Evolutionary conservation across 768 basidiomycete genomes (phyloP).

Genomic region (Tylopilus plumbeoviolaceoides): DNA sequence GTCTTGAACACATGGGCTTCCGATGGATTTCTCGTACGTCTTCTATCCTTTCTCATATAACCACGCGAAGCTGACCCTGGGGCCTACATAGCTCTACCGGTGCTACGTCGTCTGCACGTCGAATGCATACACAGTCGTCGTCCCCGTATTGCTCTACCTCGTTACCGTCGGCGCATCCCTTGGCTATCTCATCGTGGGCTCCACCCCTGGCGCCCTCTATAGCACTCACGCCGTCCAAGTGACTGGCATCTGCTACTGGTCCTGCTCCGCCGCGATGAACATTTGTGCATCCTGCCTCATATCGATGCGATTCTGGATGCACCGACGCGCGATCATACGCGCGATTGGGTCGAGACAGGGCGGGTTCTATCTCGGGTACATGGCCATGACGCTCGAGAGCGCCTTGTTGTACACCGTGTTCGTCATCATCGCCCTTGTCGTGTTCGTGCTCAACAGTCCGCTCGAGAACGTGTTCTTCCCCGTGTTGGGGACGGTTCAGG

Average conservation of each 20-base stretch:
- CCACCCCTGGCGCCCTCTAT: constrained; percentile 15
- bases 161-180: constrained; percentile 14
- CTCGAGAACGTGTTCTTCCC: constrained; percentile 24
- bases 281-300: constrained; percentile 16
- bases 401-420: constrained; percentile 16
- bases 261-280: constrained; percentile 16
- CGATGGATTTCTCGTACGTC: constrained; percentile 22
- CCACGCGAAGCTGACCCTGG: background rate
- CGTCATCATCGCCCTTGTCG: constrained; percentile 7
- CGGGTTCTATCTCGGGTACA: constrained; percentile 19
- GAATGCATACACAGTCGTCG: background rate
- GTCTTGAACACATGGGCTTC: constrained; percentile 22
- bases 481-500: constrained; percentile 19
- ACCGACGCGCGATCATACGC: constrained; percentile 10
- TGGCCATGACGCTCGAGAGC: constrained; percentile 27
- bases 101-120: constrained; percentile 20
- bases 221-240: constrained; percentile 13
- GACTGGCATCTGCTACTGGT: constrained; percentile 11
- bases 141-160: constrained; percentile 14
- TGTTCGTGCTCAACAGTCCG: constrained; percentile 19
- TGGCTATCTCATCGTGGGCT: constrained; percentile 15
- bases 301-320: constrained; percentile 14
- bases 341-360: constrained; percentile 13
- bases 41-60: background rate
- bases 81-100: constrained; percentile 15